Base-by-base conservation (phyloP, 2,329 filamentous ascomycete species). In the Ceratocystis eucalypticola region DNA sequence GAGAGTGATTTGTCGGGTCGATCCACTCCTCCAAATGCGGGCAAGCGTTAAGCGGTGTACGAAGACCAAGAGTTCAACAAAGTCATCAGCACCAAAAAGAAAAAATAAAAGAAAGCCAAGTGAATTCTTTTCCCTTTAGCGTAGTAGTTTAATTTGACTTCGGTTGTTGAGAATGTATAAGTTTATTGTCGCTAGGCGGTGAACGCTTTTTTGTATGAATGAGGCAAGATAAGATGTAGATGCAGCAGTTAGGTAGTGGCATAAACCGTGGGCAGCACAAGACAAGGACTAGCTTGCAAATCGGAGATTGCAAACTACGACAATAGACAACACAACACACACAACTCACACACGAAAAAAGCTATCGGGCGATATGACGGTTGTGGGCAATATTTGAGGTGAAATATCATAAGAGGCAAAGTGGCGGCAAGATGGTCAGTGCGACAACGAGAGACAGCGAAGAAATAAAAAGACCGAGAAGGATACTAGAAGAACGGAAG, bases 131-230 rank as follows among this genome's bases (percentile, higher is more conserved):
- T 41, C 3, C 37, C 37, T 59, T 33, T 50, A 63, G 61, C 25
- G 61, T 30, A 22, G 25, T 63, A 63, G 61, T 63, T 17, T 63
- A 63, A 63, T 44, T 63, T 12, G 61, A 63, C 44, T 30, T 63
- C 37, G 41, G 3, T 59, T 37, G 55, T 17, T 59, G 22, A 25
- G 25, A 22, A 22, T 53, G 20, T 53, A 22, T 53, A 25, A n/a
- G 25, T 41, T 41, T 41, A 41, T 41, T 41, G 37, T 41, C 37
- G 37, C 37, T 41, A 41, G 37, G 37, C 37, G 37, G 37, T 41
- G 37, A 41, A 15, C 10, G 37, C 3, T 41, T 41, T 41, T 41
- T 41, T 41, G 37, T 15, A 41, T 41, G 37, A 41, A 15, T 15
- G 33, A 37, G 33, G 33, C 33, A 37, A 3, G 33, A 41, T 15